Base-by-base conservation (phyloP, 768 basidiomycete species). In the Amanita exitialis region DNA sequence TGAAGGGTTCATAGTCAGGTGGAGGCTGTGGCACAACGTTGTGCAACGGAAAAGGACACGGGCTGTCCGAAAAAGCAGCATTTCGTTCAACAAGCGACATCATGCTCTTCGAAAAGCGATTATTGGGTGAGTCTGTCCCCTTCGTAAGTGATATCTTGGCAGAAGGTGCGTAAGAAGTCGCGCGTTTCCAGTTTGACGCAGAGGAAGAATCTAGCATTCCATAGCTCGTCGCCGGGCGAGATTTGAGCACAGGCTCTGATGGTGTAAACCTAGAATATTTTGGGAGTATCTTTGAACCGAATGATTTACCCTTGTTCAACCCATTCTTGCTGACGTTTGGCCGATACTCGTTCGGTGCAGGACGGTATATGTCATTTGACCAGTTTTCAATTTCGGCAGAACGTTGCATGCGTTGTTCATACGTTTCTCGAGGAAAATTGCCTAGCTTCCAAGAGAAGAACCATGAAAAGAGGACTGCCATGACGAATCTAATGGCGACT, bases 401-500 rank as follows among this genome's bases (percentile, higher is more conserved):
- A 20, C 95, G 83, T 54, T 82, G 80, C 83, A 91, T 91, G 12
- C 94, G 80, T 63, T 98, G 80, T 62, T 90, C 84, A 63, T 93
- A 91, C 13, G 91, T 90, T 69, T 99, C 96, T 35, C 80, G 77
- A 55, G 87, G 86, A 76, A 95, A 98, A 56, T 89, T 86, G 44
- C 96, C 96, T 37, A 99, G 75, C 60, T 82, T 82, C 84, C 89
- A 92, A n/a, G 88, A 91, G 65, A 90, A 86, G 78, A 97, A 98
- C 96, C 96, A 99, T 21, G 88, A 78, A 68, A 98, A 99, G 64
- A 95, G 75, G 62, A 96, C 89, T 43, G 96, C 96, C 92, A 98
- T 95, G 58, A 78, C 72, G 70, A 98, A 99, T 32, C 92, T 89
- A 64, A 96, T 92, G 49, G 80, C 76, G 56, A 98, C 95, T 54